Percentiles rank a stretch among this genome's conserved stretches.
Conservation (phyloP, 23 red algal species). For the Gracilaria vermiculophylla region DNA sequence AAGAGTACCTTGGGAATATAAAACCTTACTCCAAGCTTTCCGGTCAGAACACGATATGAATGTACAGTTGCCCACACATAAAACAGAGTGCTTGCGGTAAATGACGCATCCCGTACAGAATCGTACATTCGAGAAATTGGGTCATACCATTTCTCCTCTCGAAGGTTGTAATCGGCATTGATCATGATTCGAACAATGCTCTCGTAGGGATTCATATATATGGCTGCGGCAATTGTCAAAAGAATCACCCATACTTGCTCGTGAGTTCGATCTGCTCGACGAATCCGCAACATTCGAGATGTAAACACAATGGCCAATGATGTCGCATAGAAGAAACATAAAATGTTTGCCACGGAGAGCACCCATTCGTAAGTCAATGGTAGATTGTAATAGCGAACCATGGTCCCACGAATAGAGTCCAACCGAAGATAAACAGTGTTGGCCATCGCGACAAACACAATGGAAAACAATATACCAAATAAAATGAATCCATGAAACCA, state of each 20-base stretch:
- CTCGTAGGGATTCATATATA: conserved; percentile 72
- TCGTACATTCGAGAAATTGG: conserved; percentile 56
- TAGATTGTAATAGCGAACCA: conserved; percentile 49
- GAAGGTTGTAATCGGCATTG: conserved; percentile 29
- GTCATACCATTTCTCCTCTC: conserved; percentile 38
- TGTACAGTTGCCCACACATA: conserved; percentile 79
- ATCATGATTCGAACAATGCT: conserved; percentile 58
- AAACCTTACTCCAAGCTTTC: conserved; percentile 42
- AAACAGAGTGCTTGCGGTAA: conserved; percentile 66
- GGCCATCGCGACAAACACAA: conserved; percentile 52
- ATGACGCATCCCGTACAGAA: conserved; percentile 54
- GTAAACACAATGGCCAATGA: conserved; percentile 56
- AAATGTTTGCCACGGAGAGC: conserved; percentile 41
- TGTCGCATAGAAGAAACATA: conserved; percentile 53
- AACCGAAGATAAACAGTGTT: conserved; percentile 59
- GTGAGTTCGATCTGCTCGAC: conserved; percentile 36
- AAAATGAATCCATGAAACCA: conserved; percentile 50
- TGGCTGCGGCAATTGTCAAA: conserved; percentile 43
- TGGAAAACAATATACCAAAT: conserved; percentile 62
- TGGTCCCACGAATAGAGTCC: conserved; percentile 20
- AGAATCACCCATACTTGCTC: conserved; percentile 79
- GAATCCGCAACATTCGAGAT: conserved; percentile 50
- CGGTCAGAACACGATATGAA: conserved; percentile 59
- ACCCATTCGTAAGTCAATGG: conserved; percentile 31
- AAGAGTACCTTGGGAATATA: conserved; percentile 76